These are phyloP conservation scores for Ophiostoma novo-ulmi DNA, from an alignment of 2,329 filamentous ascomycete species.

Conservation along the genomic window DNA sequence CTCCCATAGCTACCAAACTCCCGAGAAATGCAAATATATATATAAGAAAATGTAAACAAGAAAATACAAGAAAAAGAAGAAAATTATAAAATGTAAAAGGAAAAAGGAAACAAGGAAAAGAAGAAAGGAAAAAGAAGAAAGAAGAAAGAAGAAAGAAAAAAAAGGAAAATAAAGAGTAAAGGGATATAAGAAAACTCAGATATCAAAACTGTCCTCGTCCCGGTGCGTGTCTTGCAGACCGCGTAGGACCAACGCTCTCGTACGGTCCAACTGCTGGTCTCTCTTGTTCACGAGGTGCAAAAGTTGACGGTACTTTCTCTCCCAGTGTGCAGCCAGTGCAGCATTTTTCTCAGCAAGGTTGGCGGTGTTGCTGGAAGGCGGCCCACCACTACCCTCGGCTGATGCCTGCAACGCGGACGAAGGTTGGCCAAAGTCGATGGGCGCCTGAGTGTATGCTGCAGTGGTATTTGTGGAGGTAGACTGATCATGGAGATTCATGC, in stretches of 20 bases:
- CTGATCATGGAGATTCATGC: background rate
- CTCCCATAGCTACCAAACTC: background rate
- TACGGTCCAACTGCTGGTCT: slow-evolving; percentile 47
- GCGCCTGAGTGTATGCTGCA: background rate
- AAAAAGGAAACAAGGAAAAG: background rate
- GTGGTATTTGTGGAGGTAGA: background rate
- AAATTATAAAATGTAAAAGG: background rate
- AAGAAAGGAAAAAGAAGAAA: background rate
- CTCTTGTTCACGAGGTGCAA: slow-evolving; percentile 46
- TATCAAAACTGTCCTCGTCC: slow-evolving; percentile 4
- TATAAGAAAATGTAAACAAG: background rate
- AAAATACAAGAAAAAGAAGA: background rate
- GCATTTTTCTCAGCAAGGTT: slow-evolving; percentile 19
- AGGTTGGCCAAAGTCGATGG: background rate
- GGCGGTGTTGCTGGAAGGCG: background rate
- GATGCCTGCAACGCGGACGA: background rate
- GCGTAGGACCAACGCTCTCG: slow-evolving; percentile 43
- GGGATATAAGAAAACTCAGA: slow-evolving; percentile 7
- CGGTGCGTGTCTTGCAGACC: slow-evolving; percentile 30
- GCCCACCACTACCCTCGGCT: background rate
- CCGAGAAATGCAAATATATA: background rate
- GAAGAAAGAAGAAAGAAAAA: background rate
- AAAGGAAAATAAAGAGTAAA: background rate
- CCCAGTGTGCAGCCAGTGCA: slow-evolving; percentile 42
- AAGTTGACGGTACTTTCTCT: slow-evolving; percentile 51